These are phyloP conservation scores for Triticum timopheevii DNA, from an alignment of 176 grass and related monocot species.

Conservation along the genomic window DNA sequence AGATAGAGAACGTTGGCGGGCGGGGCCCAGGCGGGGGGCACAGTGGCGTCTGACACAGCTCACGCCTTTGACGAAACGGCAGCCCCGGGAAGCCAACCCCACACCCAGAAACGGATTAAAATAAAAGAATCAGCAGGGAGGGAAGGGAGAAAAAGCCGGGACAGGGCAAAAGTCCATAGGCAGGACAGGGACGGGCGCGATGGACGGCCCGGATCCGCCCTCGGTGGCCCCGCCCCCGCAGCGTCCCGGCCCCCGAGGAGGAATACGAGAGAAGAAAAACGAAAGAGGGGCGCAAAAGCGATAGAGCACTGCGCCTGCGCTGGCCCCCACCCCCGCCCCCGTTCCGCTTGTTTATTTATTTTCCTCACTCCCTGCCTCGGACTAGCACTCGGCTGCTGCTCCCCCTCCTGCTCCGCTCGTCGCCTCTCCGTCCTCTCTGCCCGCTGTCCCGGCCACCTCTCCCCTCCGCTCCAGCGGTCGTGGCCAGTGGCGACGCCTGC, in stretches of 20 bases:
- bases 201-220: slow-evolving; percentile 26
- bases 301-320: slow-evolving; percentile 19
- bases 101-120: background rate
- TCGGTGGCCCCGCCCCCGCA: slow-evolving; percentile 2
- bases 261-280: slow-evolving; percentile 25
- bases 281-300: slow-evolving; percentile 26
- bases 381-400: slow-evolving; percentile 13
- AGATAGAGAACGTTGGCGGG: background rate
- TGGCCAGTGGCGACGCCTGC: background rate
- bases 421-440: background rate
- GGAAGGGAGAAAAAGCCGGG: background rate
- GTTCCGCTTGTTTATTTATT: slow-evolving; percentile 37
- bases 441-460: background rate
- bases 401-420: background rate
- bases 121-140: background rate
- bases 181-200: slow-evolving; percentile 35
- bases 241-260: slow-evolving; percentile 27
- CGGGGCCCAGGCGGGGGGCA: background rate
- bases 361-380: slow-evolving; percentile 28
- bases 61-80: slow-evolving; percentile 60
- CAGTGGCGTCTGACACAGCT: slow-evolving; percentile 51
- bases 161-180: slow-evolving; percentile 42
- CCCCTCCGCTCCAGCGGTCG: background rate
- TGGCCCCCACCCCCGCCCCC: background rate
- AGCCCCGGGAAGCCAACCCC: slow-evolving; percentile 7